phyloP scores from a whole-genome alignment of 2,329 filamentous ascomycete species.

The Colletotrichum sp. region DNA sequence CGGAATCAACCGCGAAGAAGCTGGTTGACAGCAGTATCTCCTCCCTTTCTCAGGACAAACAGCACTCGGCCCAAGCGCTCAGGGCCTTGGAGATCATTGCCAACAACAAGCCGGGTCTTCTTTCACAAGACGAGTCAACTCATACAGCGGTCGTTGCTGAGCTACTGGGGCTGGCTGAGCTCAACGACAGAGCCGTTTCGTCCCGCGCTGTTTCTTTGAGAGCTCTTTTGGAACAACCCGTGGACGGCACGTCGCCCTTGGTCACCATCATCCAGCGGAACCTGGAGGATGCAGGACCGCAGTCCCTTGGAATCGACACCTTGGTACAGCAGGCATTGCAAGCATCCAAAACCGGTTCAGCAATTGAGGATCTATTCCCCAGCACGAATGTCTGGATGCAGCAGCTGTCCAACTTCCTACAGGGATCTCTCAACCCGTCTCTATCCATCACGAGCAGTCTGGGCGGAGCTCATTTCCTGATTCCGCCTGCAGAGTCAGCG shows the following conservation, averaged over 20 bases:
- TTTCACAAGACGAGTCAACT: conserved; percentile 48
- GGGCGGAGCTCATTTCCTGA: conserved; percentile 72
- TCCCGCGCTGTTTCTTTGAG: conserved; percentile 47
- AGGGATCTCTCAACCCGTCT: conserved; percentile 60
- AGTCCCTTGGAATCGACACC: conserved; percentile 59
- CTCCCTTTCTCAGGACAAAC: conserved; percentile 33
- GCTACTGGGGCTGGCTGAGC: conserved; percentile 59
- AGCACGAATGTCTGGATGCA: conserved; percentile 67
- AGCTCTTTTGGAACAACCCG: conserved; percentile 48
- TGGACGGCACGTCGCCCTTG: conserved; percentile 47
- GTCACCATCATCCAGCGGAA: conserved; percentile 60
- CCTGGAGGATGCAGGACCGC: conserved; percentile 51
- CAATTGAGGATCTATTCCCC: conserved; percentile 63
- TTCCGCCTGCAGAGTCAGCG: conserved; percentile 36
- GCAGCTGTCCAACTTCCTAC: conserved; percentile 63
- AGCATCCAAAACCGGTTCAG: conserved; percentile 38
- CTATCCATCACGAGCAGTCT: conserved; percentile 77
- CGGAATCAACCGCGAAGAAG: conserved; percentile 34
- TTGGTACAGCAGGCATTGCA: conserved; percentile 53
- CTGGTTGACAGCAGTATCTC: conserved; percentile 39
- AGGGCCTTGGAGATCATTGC: conserved; percentile 54
- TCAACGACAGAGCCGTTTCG: conserved; percentile 42
- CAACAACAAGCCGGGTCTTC: conserved; percentile 45
- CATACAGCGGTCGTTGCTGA: conserved; percentile 57
- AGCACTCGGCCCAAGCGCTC: conserved; percentile 36